Evolutionary conservation across 208 protist genomes (phyloP).

Genomic region (Herpetomonas tarakana): DNA sequence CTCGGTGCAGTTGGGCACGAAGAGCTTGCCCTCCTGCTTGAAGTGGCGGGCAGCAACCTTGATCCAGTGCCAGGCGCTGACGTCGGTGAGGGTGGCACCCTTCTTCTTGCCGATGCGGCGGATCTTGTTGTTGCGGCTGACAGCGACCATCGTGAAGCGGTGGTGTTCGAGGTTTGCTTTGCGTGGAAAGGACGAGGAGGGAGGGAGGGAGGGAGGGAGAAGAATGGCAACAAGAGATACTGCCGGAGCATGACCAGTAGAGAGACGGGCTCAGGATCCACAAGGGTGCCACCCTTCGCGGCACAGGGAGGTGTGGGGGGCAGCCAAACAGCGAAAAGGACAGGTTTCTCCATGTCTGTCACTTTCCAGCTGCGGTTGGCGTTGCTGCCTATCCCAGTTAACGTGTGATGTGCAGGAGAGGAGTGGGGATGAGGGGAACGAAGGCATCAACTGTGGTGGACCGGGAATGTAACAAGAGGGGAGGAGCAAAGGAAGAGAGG

Average conservation of each 20-base stretch:
- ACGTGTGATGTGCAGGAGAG: too few relatives aligned
- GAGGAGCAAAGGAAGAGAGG: too few relatives aligned
- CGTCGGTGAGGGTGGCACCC: slow-evolving; percentile 93
- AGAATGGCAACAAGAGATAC: too few relatives aligned
- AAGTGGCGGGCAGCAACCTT: slow-evolving; percentile 94
- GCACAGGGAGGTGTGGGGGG: background rate
- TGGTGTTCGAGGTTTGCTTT: slow-evolving; percentile 2
- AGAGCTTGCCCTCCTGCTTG: slow-evolving; percentile 93
- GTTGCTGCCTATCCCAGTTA: too few relatives aligned
- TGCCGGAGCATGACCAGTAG: too few relatives aligned
- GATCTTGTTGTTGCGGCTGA: slow-evolving; percentile 62
- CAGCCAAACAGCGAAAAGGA: slow-evolving; percentile 21
- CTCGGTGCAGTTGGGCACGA: slow-evolving; percentile 96
- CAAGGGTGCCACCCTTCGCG: too few relatives aligned
- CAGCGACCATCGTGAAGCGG: slow-evolving; percentile 42
- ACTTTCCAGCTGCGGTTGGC: background rate
- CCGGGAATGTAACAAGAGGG: too few relatives aligned
- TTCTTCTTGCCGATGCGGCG: slow-evolving; percentile 88
- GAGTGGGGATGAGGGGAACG: too few relatives aligned
- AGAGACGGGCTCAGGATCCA: too few relatives aligned
- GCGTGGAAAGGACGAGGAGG: background rate
- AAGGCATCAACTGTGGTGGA: too few relatives aligned
- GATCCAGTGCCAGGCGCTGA: slow-evolving; percentile 95
- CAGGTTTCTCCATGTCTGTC: slow-evolving; percentile 2
- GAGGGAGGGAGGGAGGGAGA: too few relatives aligned